Base-by-base conservation (phyloP, 2,329 filamentous ascomycete species). In the Sporothrix phasma region DNA sequence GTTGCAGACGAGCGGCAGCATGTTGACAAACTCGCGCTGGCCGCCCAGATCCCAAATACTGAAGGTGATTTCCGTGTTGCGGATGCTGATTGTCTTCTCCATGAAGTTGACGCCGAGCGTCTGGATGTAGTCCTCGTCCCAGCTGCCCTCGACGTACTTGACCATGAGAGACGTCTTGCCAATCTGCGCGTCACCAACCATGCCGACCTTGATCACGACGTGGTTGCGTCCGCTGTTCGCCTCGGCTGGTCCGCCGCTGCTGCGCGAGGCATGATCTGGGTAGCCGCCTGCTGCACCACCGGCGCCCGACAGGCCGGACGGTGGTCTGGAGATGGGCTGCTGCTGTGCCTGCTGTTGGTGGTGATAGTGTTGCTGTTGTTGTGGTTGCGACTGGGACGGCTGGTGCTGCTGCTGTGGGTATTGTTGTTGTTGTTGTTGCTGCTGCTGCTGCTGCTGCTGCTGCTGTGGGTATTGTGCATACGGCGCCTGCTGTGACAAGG, bases 81-180 rank as follows among this genome's bases (percentile, higher is more conserved):
- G 89, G 76, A 99, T 99, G 67, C 91, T 96, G 74, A 99, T 99
- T 41, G 94, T 99, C 83, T 99, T 99, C 76, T 99, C 94, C 94
- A 99, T 99, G 77, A 99, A 99, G 77, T 99, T 99, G 77, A 99
- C 94, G 69, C 94, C 94, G 51, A 99, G 80, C 24, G 94, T 99
- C 78, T 99, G 94, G 72, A 99, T 99, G 76, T 99, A 99, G 75
- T 99, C 94, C 78, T 99, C 94, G 76, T 99, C 94, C 92, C 94
- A 99, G 77, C 92, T 97, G 66, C 94, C 94, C 78, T 99, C 94
- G 64, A 99, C 94, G 73, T 99, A 99, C 76, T 99, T 99, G 73
- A 99, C 94, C 94, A 99, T 99, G 74, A 99, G 78, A 68, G 92
- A 97, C 19, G 94, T 99, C 84, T 99, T 99, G 73, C 94, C 94